Base-by-base conservation (phyloP, 192 early-diverging fungal genomes). In the Geranomyces michiganensis region DNA sequence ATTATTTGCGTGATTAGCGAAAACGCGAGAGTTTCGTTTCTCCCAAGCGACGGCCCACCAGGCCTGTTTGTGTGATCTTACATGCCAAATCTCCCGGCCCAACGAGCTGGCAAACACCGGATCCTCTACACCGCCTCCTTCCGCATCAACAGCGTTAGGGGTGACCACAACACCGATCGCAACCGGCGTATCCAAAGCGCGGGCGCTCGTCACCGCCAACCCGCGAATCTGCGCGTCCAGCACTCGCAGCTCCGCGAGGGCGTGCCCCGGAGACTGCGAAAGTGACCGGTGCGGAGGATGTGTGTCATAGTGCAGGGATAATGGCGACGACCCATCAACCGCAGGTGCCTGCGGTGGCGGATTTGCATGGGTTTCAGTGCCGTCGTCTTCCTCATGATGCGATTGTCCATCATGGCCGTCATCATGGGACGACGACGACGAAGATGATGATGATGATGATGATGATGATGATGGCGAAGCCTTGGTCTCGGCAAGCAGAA, bases 71-170 rank as follows among this genome's bases (percentile, higher is more conserved):
- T 41, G 36, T 41, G 10, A 41, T n/a, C 36, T 41, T 10, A 41
- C 36, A 41, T 68, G 59, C 73, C 73, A 74, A n/a, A 74, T 29
- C 65, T 74, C 73, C n/a, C 73, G 12, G 7, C 65, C 73, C 19
- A 74, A 15, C n/a, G 32, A 68, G 26, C 45, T 55, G 1, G 17
- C 43, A 22, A 70, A 47, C 44, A 30, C 56, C 12, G 59, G 19
- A 44, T 70, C 68, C 26, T 56, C 32, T 9, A n/a, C 66, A 2
- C 41, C n/a, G 47, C 31, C 66, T 3, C 24, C 51, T 7, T 53
- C 24, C n/a, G 19, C 24, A 26, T 53, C 24, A 26, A 24, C 24
- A 53, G 19, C 24, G 15, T 53, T 53, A 8, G 19, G n/a, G 6
- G 19, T 26, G 15, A 53, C 51, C 4, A 53, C 51, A 6, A 53